Evolutionary conservation across 202 grass and related monocot genomes (phyloP).

Genomic region (Cymbopogon flexuosus): DNA sequence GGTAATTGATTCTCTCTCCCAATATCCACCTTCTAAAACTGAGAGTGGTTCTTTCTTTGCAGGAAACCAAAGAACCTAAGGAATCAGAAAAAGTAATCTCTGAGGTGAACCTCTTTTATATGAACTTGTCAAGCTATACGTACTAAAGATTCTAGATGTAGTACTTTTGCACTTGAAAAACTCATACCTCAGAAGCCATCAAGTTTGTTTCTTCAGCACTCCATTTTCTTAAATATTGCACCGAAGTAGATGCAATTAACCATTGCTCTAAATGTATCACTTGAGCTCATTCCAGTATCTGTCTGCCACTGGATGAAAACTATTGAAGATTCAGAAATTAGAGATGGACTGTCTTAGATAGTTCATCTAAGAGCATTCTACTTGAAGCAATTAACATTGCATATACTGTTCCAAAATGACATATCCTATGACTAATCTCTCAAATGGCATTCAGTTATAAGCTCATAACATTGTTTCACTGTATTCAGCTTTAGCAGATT

Average conservation of each 20-base stretch:
- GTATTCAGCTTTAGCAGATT: neutral
- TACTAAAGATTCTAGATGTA: neutral
- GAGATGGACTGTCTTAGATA: neutral
- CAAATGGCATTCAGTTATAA: neutral
- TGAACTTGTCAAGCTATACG: neutral
- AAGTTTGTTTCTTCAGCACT: neutral
- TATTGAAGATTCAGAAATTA: constrained; percentile 21
- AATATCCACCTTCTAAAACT: neutral
- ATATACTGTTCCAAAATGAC: neutral
- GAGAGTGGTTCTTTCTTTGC: constrained; percentile 24
- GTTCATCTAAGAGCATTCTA: neutral
- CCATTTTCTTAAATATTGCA: neutral
- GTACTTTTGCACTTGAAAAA: neutral
- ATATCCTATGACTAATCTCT: neutral
- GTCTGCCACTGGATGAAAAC: neutral
- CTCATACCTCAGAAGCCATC: neutral
- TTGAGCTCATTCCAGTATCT: neutral
- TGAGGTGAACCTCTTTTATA: constrained; percentile 27
- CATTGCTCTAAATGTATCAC: neutral
- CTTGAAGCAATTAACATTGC: neutral
- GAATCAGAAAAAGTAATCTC: constrained; percentile 28
- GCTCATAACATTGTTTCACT: neutral
- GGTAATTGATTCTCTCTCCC: neutral
- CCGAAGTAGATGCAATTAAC: neutral
- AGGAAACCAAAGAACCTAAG: constrained; percentile 43